Percentiles rank a stretch among this genome's conserved stretches.
These are phyloP conservation scores for Boechera retrofracta DNA, from an alignment of 345 rosid genomes.

Conservation along the genomic window DNA sequence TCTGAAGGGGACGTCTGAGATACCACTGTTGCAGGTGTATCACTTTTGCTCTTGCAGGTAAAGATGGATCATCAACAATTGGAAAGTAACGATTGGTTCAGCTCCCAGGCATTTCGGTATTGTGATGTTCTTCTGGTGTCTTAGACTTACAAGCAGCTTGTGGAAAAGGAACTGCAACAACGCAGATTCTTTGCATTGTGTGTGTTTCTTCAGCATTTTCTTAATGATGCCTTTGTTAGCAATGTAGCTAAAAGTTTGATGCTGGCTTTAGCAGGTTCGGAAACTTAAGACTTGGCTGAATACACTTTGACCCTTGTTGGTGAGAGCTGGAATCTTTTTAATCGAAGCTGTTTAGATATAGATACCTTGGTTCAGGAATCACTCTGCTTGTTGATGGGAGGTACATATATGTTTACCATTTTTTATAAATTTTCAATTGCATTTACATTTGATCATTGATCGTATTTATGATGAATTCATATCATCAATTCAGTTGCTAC, in stretches of 20 bases:
- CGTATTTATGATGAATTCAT: background rate
- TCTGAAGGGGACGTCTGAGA: conserved; percentile 15
- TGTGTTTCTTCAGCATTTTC: conserved; percentile 20
- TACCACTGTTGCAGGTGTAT: conserved; percentile 33
- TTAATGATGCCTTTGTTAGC: conserved; percentile 9
- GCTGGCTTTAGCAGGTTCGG: conserved; percentile 29
- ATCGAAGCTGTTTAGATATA: conserved; percentile 5
- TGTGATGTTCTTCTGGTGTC: conserved; percentile 14
- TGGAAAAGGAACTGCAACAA: conserved; percentile 17
- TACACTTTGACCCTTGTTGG: conserved; percentile 25
- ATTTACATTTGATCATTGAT: conserved; percentile 9
- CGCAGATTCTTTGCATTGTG: conserved; percentile 36
- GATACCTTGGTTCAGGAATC: conserved; percentile 11
- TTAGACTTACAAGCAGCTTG: conserved; percentile 23
- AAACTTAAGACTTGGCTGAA: background rate
- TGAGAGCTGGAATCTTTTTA: conserved; percentile 1
- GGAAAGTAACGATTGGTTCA: conserved; percentile 17
- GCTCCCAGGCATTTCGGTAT: conserved; percentile 23
- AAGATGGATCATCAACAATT: conserved; percentile 2
- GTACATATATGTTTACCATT: conserved; percentile 6
- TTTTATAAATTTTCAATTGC: background rate
- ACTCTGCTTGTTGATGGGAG: conserved; percentile 25
- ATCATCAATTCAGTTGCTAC: background rate
- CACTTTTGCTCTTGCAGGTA: conserved; percentile 32
- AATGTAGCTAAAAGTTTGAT: conserved; percentile 15